phyloP scores from a whole-genome alignment of 2,329 filamentous ascomycete species.

The Epicoccum nigrum region DNA sequence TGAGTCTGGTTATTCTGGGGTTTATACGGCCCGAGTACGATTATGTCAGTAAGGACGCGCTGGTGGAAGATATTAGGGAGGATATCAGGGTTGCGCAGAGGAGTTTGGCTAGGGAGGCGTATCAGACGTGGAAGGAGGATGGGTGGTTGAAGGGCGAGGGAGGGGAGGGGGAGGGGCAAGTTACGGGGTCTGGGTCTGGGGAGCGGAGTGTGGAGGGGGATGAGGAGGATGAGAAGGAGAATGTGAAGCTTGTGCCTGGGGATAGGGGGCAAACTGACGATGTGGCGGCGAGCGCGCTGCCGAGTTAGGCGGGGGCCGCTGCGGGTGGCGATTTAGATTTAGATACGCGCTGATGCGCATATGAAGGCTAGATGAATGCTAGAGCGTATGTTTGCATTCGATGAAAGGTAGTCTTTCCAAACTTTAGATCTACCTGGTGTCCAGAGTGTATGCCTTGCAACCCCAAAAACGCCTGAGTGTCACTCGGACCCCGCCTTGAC shows the following conservation, averaged over 20 bases:
- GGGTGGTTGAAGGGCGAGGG: constrained; percentile 44
- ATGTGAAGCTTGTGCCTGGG: constrained; percentile 8
- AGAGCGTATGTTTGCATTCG: background rate
- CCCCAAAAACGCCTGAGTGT: constrained; percentile 2
- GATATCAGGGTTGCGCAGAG: constrained; percentile 83
- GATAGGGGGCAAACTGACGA: constrained; percentile 18
- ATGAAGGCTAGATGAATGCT: background rate
- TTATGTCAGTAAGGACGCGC: constrained; percentile 80
- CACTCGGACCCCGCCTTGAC: background rate
- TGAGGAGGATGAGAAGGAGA: constrained; percentile 5
- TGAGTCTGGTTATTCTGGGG: constrained; percentile 81
- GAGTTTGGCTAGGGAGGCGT: constrained; percentile 73
- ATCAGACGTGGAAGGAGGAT: constrained; percentile 58
- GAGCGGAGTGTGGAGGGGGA: background rate
- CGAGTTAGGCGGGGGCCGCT: constrained; percentile 8
- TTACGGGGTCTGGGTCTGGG: constrained; percentile 19
- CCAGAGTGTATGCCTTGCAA: constrained; percentile 1
- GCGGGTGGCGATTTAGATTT: background rate
- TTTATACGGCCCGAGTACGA: constrained; percentile 90
- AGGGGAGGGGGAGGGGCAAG: constrained; percentile 10
- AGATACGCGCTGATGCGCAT: background rate
- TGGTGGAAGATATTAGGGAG: constrained; percentile 85
- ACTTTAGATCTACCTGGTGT: constrained; percentile 3
- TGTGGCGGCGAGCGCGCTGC: constrained; percentile 19
- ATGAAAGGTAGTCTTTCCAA: background rate